These are phyloP conservation scores for Saposhnikovia divaricata DNA, from an alignment of 129 eudicot genomes.

Conservation along the genomic window DNA sequence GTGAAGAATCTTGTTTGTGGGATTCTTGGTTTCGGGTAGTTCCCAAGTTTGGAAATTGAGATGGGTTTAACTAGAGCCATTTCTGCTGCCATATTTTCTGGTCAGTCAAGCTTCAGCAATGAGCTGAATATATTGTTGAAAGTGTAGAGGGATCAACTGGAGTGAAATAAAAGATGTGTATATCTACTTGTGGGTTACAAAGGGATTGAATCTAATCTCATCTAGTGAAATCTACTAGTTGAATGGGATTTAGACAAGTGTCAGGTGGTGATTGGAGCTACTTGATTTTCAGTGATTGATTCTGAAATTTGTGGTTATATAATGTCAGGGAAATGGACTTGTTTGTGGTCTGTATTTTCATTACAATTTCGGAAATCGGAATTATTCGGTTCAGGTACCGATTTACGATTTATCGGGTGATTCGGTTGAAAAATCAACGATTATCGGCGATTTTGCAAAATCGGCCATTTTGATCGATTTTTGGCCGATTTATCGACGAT, in stretches of 20 bases:
- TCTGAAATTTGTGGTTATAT: slow-evolving; percentile 3
- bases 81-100: slow-evolving; percentile 37
- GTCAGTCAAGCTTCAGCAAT: background rate
- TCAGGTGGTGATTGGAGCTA: slow-evolving; percentile 10
- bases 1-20: slow-evolving; percentile 19
- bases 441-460: too few relatives aligned
- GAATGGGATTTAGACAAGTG: slow-evolving; percentile 65
- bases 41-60: slow-evolving; percentile 46
- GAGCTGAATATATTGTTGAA: background rate
- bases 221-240: slow-evolving; percentile 59
- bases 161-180: slow-evolving; percentile 6
- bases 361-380: too few relatives aligned
- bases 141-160: background rate
- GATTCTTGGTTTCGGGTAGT: slow-evolving; percentile 8
- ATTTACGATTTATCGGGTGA: too few relatives aligned
- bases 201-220: slow-evolving; percentile 39
- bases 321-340: slow-evolving; percentile 7
- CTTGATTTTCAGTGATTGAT: slow-evolving; percentile 6
- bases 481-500: too few relatives aligned
- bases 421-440: too few relatives aligned
- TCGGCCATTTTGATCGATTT: too few relatives aligned
- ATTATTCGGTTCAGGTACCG: too few relatives aligned
- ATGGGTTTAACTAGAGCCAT: slow-evolving; percentile 82
- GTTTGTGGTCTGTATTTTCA: slow-evolving; percentile 22
- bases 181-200: background rate